phyloP scores from a whole-genome alignment of 2,329 filamentous ascomycete species.

The Talaromyces sp. region DNA sequence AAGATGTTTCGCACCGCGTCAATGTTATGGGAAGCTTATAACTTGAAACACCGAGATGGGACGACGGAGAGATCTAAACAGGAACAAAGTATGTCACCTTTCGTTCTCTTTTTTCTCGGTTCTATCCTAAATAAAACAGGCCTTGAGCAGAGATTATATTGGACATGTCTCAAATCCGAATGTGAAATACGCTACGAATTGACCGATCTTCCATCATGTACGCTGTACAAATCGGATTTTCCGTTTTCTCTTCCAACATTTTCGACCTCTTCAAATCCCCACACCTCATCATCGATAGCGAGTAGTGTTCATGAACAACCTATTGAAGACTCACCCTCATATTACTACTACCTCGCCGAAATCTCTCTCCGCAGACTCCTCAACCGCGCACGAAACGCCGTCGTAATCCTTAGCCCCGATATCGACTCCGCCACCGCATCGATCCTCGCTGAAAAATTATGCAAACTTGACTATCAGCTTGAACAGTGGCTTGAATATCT shows the following conservation, averaged over 20 bases:
- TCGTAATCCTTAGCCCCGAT: constrained; percentile 10
- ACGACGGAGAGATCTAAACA: constrained; percentile 22
- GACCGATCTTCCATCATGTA: constrained; percentile 25
- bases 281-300: neutral
- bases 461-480: constrained; percentile 24
- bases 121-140: constrained; percentile 14
- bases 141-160: constrained; percentile 26
- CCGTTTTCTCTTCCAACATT: constrained; percentile 26
- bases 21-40: constrained; percentile 28
- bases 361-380: constrained; percentile 33
- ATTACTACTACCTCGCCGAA: constrained; percentile 31
- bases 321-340: constrained; percentile 18
- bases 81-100: constrained; percentile 24
- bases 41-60: constrained; percentile 24
- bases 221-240: constrained; percentile 26
- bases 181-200: constrained; percentile 28
- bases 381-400: constrained; percentile 31
- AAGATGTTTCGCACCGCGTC: constrained; percentile 28
- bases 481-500: constrained; percentile 27
- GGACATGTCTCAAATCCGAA: constrained; percentile 28
- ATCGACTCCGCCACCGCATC: constrained; percentile 23
- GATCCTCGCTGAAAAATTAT: constrained; percentile 21
- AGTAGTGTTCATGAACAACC: constrained; percentile 20
- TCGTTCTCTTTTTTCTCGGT: neutral
- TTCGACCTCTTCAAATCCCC: constrained; percentile 12